phyloP scores from a whole-genome alignment of 179 eudicot species.

The Silene noctiflora region DNA sequence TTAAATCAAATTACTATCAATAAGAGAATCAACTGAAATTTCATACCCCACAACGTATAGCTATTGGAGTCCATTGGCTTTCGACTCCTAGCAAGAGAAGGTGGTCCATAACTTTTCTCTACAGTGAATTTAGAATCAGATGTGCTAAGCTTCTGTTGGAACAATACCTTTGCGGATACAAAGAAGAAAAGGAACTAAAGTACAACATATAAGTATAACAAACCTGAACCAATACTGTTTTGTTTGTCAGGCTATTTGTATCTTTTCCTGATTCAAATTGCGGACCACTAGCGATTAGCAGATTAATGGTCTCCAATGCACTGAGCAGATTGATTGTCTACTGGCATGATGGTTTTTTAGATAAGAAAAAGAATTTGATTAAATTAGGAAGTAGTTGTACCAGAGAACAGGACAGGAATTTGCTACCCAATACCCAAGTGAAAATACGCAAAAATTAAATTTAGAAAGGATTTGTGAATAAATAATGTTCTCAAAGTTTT shows the following conservation, averaged over 20 bases:
- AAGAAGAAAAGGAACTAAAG: neutral
- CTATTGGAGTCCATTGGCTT: slow-evolving; percentile 95
- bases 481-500: slow-evolving; percentile 21
- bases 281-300: slow-evolving; percentile 58
- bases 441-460: too few relatives aligned
- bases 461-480: neutral
- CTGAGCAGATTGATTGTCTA: slow-evolving; percentile 94
- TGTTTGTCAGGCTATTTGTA: slow-evolving; percentile 62
- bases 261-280: slow-evolving; percentile 69
- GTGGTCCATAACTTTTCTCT: slow-evolving; percentile 77
- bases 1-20: slow-evolving; percentile 5
- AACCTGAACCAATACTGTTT: slow-evolving; percentile 93
- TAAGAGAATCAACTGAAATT: slow-evolving; percentile 15
- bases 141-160: neutral
- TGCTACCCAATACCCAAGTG: too few relatives aligned
- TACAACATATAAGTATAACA: slow-evolving; percentile 18
- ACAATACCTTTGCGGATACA: neutral
- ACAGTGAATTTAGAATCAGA: slow-evolving; percentile 25
- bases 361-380: slow-evolving; percentile 15
- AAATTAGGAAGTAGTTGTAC: neutral
- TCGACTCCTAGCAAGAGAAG: slow-evolving; percentile 90
- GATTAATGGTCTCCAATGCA: slow-evolving; percentile 76
- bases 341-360: slow-evolving; percentile 47
- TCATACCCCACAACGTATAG: slow-evolving; percentile 84
- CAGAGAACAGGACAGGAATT: neutral